Evolutionary conservation across 2,329 filamentous ascomycete genomes (phyloP).

Genomic region (Epichloe baconii): DNA sequence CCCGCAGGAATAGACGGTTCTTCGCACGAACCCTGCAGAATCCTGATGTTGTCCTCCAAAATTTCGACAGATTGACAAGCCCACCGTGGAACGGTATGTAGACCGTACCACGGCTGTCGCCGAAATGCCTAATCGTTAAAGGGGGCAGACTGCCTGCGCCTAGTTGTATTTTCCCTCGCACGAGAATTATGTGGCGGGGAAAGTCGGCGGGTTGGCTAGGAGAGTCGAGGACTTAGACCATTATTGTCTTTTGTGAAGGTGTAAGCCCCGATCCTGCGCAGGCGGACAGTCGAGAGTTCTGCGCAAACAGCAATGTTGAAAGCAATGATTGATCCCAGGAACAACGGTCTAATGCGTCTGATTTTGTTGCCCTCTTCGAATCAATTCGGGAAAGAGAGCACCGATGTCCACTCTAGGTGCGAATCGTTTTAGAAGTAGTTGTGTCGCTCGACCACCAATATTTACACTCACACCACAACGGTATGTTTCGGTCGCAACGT

Average conservation of each 20-base stretch:
- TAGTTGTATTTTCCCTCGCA: slow-evolving; percentile 5
- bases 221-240: slow-evolving; percentile 1
- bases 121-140: slow-evolving; percentile 11
- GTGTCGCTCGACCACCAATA: background rate
- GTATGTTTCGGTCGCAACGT: slow-evolving; percentile 19
- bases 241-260: background rate
- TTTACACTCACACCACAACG: slow-evolving; percentile 6
- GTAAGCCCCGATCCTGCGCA: background rate
- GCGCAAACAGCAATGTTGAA: background rate
- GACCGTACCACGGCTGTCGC: slow-evolving; percentile 26
- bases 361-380: background rate
- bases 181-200: background rate
- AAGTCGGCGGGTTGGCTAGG: background rate
- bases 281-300: background rate
- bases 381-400: background rate
- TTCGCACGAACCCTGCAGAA: slow-evolving; percentile 12
- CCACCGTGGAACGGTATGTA: slow-evolving; percentile 24
- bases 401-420: background rate
- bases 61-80: slow-evolving; percentile 10
- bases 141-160: background rate
- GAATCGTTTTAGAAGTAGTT: background rate
- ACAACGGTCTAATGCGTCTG: too few relatives aligned
- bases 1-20: slow-evolving; percentile 11
- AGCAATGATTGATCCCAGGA: too few relatives aligned
- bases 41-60: slow-evolving; percentile 5